Base-by-base conservation (phyloP, 225 moss, liverwort and hornwort species). In the Polytrichum commune region DNA sequence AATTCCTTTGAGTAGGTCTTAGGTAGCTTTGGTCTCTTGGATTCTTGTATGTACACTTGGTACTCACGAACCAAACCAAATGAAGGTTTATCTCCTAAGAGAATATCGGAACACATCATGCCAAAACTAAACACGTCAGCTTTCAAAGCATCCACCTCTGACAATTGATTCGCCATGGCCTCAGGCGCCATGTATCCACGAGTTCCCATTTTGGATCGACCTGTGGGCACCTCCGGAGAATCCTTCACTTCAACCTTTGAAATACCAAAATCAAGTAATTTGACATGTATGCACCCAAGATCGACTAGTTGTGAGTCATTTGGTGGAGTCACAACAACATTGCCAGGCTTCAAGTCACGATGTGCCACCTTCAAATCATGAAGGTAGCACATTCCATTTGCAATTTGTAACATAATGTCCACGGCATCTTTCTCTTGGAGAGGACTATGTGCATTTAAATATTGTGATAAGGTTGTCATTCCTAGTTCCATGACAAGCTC, bases 321-420 rank as follows among this genome's bases (percentile, higher is more conserved):
- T 27, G 18, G 20, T 55, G 69, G 22, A 18, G 3, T 28, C 19
- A 57, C 19, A 29, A 69, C 28, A 29, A 69, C 57, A 58, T 69
- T 69, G 10, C 5, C 0, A 69, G 69, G 69, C 56, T 69, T 69
- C 28, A 69, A 28, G 29, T 69, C 69, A 26, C 55, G 54, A 68
- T 68, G 68, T 54, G 68, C 68, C 27, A 68, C 68, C 24, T 68
- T 54, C 54, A 54, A 27, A 26, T 58, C 57, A 30, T 69, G n/a
- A 27, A 69, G 24, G 56, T 69, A 69, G 3, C 57, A 55, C 69
- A 69, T 69, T 58, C 69, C 69, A 57, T 28, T 69, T 55, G 69
- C 57, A 29, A 64, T 64, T 64, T 64, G 64, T 16, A 64, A 27
- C 16, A 64, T 24, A 27, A 64, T 64, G 18, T 64, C 69, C 10